Conservation (phyloP, 352 stramenopile genomes). For the Phytopythium kandeliae region DNA sequence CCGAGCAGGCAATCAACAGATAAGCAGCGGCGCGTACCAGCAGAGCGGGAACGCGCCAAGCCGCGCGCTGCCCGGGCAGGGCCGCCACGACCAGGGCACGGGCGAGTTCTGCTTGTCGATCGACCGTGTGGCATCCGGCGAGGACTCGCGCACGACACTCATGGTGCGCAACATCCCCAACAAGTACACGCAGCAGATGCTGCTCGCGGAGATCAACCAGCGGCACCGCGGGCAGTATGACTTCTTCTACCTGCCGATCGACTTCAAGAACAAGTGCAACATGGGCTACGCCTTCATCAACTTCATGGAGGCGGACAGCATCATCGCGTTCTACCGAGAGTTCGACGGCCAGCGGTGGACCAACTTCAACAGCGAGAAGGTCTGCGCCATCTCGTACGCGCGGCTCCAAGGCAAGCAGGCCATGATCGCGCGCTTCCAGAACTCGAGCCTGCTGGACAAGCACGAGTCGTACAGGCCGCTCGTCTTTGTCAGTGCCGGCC, state of each 20-base stretch:
- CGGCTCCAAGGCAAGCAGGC: constrained; percentile 95
- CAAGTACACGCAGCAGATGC: constrained; percentile 99
- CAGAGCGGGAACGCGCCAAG: neutral
- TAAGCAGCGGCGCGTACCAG: neutral
- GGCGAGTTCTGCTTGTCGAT: constrained; percentile 79
- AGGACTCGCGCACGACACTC: constrained; percentile 96
- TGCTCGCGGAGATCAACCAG: constrained; percentile 96
- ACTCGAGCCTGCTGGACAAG: constrained; percentile 94
- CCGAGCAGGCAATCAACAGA: neutral
- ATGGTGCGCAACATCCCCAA: constrained; percentile 99
- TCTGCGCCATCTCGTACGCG: constrained; percentile 98
- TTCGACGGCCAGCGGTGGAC: constrained; percentile 92
- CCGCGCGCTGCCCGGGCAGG: constrained; percentile 6
- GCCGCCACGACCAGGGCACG: constrained; percentile 58
- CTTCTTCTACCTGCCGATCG: constrained; percentile 99
- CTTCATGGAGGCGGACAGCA: constrained; percentile 90
- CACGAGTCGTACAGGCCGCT: constrained; percentile 91
- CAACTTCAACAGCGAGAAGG: constrained; percentile 99
- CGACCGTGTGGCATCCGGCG: constrained; percentile 66
- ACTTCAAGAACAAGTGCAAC: constrained; percentile 99
- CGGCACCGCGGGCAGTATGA: constrained; percentile 92
- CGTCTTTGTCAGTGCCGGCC: constrained; percentile 82
- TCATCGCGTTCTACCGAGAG: constrained; percentile 77
- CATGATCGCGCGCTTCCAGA: constrained; percentile 99
- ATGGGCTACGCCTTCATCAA: constrained; percentile 99